Evolutionary conservation across 306 rosid genomes (phyloP).

Genomic region (Inga laurina): DNA sequence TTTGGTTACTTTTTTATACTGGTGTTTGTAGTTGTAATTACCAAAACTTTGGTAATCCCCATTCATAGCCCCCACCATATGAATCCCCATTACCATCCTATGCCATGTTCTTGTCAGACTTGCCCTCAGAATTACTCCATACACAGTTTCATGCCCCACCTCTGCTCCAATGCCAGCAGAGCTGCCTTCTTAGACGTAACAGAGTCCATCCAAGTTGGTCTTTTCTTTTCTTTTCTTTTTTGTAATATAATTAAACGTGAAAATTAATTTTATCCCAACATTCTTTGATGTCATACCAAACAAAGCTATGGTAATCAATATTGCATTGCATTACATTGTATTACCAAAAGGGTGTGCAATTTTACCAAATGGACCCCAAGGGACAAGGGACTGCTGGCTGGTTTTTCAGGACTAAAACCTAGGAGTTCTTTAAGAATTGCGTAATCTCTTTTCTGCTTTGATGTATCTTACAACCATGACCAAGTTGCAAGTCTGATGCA

Average conservation of each 20-base stretch:
- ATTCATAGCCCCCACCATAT: background rate
- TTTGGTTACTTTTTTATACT: background rate
- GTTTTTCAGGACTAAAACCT: background rate
- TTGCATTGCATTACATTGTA: background rate
- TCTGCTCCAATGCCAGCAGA: background rate
- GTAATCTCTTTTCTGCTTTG: slow-evolving; percentile 14
- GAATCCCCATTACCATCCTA: background rate
- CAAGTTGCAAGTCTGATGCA: slow-evolving; percentile 42
- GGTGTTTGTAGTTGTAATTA: background rate
- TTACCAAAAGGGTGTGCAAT: background rate
- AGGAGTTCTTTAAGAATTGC: background rate
- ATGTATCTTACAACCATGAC: slow-evolving; percentile 6
- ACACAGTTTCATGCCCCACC: background rate
- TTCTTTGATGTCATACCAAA: background rate
- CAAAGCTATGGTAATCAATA: background rate
- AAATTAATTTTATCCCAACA: background rate
- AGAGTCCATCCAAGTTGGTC: background rate
- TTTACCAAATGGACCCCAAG: background rate
- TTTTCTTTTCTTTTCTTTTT: background rate
- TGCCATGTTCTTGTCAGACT: background rate
- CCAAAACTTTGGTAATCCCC: background rate
- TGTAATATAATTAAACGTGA: background rate
- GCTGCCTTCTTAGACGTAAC: background rate
- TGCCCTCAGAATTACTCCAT: background rate
- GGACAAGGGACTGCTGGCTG: background rate